Evolutionary conservation across 768 basidiomycete genomes (phyloP), one percentile per base, ranked within the genome.

Genomic region (Trichaptum fuscoviolaceum): DNA sequence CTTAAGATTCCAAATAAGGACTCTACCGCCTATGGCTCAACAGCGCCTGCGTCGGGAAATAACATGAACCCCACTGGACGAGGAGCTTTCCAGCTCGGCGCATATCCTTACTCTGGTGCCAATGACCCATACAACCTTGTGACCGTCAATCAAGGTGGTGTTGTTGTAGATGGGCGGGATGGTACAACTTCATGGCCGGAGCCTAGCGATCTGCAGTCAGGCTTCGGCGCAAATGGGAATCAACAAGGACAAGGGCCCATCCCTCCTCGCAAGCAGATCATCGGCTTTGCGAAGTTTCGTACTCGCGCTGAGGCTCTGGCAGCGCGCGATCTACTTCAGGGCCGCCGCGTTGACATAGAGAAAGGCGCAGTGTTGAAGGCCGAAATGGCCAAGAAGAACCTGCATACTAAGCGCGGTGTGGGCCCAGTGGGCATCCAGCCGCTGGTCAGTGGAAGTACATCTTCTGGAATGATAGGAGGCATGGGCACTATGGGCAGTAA

Each of bases 381-480:
- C 24, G 97, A 99, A 79, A 98, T 99, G 96, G 97, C 97, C 23
- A 99, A 99, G 87, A 99, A 99, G 85, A 99, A 99, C 73, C 77
- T 99, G 52, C 96, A 99, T 73, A 96, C 95, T 23, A 97, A 96
- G 80, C 83, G 93, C 52, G 92, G 92, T 1, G 88, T 94, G 25
- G 92, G 92, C n/a, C 86, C 87, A 6, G 80, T 87, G 23, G 79
- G 80, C 36, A 79, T 77, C 12, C 63, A 67, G 60, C 63, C 71
- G 10, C 25, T 68, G 42, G 42, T 52, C 5, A 52, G 42, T 52
- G 42, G 42, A 52, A 52, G 42, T 20, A 12, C 42, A 12, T 15
- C 42, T 15, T 52, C 42, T 52, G 63, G 65, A 23, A 58, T 69
- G 34, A 64, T 74, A 66, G 77, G 77, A 59, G 67, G 67, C 63